These are phyloP conservation scores for Colletotrichum zoysiae DNA, from an alignment of 2,329 filamentous ascomycete species.

Conservation along the genomic window DNA sequence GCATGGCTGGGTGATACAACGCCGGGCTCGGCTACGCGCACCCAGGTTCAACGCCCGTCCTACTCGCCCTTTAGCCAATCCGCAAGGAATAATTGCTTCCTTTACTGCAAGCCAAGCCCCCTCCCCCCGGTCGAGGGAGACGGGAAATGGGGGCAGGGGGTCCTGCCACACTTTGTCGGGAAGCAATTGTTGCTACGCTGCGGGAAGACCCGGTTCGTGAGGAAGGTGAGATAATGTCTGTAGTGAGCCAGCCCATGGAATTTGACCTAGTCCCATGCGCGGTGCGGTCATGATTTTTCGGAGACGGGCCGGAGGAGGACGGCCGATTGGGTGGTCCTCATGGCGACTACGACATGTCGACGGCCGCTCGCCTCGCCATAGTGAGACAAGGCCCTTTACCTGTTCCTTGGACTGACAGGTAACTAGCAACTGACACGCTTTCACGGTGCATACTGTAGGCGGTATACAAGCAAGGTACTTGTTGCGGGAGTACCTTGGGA, in stretches of 20 bases:
- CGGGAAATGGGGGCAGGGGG: not conserved
- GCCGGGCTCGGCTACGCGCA: conserved; percentile 24
- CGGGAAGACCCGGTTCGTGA: conserved; percentile 36
- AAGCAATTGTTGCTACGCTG: conserved; percentile 34
- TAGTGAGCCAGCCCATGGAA: conserved; percentile 13
- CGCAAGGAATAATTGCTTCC: not conserved
- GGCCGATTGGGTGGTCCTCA: conserved; percentile 19
- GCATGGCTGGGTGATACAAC: conserved; percentile 31
- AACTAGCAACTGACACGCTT: conserved; percentile 12
- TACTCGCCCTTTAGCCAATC: conserved; percentile 16
- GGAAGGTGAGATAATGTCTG: not conserved
- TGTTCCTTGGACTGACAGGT: not conserved
- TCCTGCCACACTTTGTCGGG: conserved; percentile 8
- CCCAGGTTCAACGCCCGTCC: conserved; percentile 1
- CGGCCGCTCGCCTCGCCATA: conserved; percentile 10
- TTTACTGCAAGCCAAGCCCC: conserved; percentile 13
- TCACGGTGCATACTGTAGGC: conserved; percentile 11
- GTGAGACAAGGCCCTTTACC: conserved; percentile 15
- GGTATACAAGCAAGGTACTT: conserved; percentile 23
- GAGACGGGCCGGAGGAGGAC: conserved; percentile 35
- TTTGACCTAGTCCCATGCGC: conserved; percentile 25
- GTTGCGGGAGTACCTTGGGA: conserved; percentile 2
- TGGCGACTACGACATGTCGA: conserved; percentile 27
- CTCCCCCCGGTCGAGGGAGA: not conserved
- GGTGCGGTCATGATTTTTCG: conserved; percentile 33